A percentile compares a stretch with the other conserved stretches of the same genome.
Conservation (phyloP, 192 early-diverging fungal genomes). For the Coemansia javaensis region DNA sequence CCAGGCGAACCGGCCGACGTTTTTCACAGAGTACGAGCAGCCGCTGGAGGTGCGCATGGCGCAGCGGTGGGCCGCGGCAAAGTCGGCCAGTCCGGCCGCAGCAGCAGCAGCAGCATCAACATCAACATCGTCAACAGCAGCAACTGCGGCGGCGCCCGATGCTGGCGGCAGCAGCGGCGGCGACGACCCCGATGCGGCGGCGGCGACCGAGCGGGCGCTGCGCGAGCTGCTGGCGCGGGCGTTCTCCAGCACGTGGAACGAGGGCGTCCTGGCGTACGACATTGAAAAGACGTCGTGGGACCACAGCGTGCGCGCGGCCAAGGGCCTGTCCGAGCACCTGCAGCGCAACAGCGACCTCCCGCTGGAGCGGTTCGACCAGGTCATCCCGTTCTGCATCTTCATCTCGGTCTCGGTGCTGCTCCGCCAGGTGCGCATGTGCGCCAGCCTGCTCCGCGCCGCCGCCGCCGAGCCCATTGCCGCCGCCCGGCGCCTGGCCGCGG, state of each 20-base stretch:
- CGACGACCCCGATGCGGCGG: background rate
- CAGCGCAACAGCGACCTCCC: conserved; percentile 43
- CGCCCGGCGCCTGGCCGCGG: background rate
- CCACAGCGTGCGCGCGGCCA: conserved; percentile 22
- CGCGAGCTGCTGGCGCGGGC: conserved; percentile 41
- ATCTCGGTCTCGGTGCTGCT: conserved; percentile 47
- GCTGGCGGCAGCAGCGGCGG: background rate
- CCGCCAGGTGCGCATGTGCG: conserved; percentile 40
- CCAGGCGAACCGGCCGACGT: conserved; percentile 47
- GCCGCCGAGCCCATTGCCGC: background rate
- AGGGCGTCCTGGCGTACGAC: conserved; percentile 42
- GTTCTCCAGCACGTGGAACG: conserved; percentile 49
- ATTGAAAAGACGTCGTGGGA: conserved; percentile 33
- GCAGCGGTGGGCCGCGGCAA: background rate
- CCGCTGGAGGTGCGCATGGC: conserved; percentile 22
- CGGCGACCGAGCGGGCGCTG: conserved; percentile 30
- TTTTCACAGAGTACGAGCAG: conserved; percentile 51
- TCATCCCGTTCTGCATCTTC: conserved; percentile 52
- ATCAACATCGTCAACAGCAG: conserved; percentile 34
- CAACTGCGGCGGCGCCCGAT: conserved; percentile 3
- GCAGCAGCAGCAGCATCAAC: conserved; percentile 9
- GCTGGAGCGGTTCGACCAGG: conserved; percentile 47
- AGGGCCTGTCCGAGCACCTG: conserved; percentile 38
- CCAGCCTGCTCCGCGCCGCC: conserved; percentile 6
- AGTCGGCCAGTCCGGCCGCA: background rate